A percentile compares a stretch with the other conserved stretches of the same genome.
Evolutionary conservation across 2,329 filamentous ascomycete species (phyloP).

Genomic region (Emergomyces pasteurianus): DNA sequence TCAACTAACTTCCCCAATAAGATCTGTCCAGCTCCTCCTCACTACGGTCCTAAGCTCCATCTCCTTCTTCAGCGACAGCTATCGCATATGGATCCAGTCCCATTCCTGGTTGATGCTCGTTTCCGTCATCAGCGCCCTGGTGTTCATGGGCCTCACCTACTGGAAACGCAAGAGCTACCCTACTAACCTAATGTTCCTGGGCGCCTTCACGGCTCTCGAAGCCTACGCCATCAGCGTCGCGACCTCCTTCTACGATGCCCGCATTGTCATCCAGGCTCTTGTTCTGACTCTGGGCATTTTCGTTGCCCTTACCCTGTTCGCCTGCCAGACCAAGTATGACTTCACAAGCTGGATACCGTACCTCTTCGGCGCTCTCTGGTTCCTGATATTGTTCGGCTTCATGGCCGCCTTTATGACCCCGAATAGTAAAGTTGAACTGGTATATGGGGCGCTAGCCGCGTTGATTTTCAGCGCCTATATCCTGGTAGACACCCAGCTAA

Average conservation of each 20-base stretch:
- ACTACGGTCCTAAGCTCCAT: constrained; percentile 70
- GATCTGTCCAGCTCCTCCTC: constrained; percentile 77
- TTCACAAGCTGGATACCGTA: constrained; percentile 97
- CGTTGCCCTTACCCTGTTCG: constrained; percentile 60
- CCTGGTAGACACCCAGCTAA: constrained; percentile 87
- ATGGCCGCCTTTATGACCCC: constrained; percentile 82
- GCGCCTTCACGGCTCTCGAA: constrained; percentile 79
- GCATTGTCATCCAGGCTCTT: constrained; percentile 80
- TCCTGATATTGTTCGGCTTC: constrained; percentile 82
- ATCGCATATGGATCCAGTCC: constrained; percentile 76
- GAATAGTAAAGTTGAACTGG: constrained; percentile 66
- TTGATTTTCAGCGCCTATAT: constrained; percentile 92
- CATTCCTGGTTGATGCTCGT: constrained; percentile 77
- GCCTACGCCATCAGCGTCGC: constrained; percentile 89
- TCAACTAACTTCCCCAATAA: constrained; percentile 14
- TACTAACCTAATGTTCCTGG: constrained; percentile 84
- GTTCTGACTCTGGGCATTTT: constrained; percentile 65
- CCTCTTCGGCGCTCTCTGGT: constrained; percentile 82
- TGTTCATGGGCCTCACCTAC: constrained; percentile 76
- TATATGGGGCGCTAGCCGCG: constrained; percentile 71
- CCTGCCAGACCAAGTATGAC: constrained; percentile 96
- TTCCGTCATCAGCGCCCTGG: constrained; percentile 73
- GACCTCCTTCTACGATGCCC: constrained; percentile 75
- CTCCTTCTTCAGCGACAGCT: constrained; percentile 70
- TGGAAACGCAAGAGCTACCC: constrained; percentile 96